Percentiles rank a stretch among this genome's conserved stretches.
phyloP scores from a whole-genome alignment of 331 rosid genomes.

The Quercus lobata region DNA sequence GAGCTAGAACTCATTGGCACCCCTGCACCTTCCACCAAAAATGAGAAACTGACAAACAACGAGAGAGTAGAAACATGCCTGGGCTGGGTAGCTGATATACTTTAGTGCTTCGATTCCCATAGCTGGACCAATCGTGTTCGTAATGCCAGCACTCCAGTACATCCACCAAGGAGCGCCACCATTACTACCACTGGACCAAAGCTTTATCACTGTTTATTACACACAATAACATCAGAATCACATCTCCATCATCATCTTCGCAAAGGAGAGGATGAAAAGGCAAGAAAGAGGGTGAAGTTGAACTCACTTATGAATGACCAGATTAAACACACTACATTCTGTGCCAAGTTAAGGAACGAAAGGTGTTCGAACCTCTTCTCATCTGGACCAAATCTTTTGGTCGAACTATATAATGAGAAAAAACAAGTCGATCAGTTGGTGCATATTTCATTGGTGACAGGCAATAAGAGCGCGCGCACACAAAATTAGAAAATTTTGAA shows the following conservation, averaged over 20 bases:
- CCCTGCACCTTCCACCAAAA: background rate
- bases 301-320: conserved; percentile 92
- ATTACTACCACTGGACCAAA: conserved; percentile 58
- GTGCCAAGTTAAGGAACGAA: conserved; percentile 87
- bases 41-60: background rate
- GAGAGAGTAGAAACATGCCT: conserved; percentile 40
- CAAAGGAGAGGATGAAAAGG: background rate
- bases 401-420: conserved; percentile 52
- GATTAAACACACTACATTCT: conserved; percentile 85
- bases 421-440: background rate
- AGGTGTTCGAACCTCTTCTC: conserved; percentile 83
- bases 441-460: background rate
- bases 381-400: conserved; percentile 84
- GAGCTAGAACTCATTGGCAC: background rate
- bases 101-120: conserved; percentile 99
- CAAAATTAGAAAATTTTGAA: background rate
- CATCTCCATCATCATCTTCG: background rate
- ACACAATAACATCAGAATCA: background rate
- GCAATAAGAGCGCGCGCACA: background rate
- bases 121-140: conserved; percentile 98
- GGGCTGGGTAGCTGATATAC: conserved; percentile 98
- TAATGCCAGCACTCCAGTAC: conserved; percentile 97
- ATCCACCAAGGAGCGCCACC: conserved; percentile 94
- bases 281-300: background rate
- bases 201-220: conserved; percentile 63